Conservation (phyloP, 768 basidiomycete species). For the Podaxis sp. region DNA sequence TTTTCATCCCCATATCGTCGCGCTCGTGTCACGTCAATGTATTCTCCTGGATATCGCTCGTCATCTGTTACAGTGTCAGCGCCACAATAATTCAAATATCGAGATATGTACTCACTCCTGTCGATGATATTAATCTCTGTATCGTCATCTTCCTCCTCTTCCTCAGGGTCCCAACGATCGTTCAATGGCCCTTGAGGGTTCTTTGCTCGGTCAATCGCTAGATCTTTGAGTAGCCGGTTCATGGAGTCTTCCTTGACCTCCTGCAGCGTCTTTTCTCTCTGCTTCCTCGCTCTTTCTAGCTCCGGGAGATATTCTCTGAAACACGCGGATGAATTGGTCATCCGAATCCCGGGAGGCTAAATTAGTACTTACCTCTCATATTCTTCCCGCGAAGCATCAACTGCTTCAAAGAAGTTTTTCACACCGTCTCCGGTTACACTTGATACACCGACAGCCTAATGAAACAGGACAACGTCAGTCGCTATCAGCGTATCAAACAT, state of each 20-base stretch:
- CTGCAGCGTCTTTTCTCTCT: constrained; percentile 62
- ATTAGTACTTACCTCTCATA: constrained; percentile 72
- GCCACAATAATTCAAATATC: constrained; percentile 1
- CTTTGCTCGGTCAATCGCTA: constrained; percentile 66
- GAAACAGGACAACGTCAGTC: constrained; percentile 4
- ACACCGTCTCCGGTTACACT: constrained; percentile 96
- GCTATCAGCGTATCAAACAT: not conserved
- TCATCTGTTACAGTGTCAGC: constrained; percentile 47
- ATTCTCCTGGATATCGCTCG: constrained; percentile 70
- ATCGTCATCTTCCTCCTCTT: constrained; percentile 54
- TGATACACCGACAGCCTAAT: constrained; percentile 90
- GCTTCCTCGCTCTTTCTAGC: constrained; percentile 66
- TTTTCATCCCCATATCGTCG: constrained; percentile 53
- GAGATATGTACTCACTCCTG: constrained; percentile 50
- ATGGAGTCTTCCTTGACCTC: constrained; percentile 76
- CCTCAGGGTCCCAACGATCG: constrained; percentile 66
- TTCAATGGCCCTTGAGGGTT: constrained; percentile 56
- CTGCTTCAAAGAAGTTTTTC: constrained; percentile 87
- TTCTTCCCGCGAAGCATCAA: constrained; percentile 83
- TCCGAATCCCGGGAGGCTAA: not conserved
- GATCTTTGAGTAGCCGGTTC: constrained; percentile 75
- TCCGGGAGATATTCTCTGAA: constrained; percentile 90
- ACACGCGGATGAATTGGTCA: constrained; percentile 2
- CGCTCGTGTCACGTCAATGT: constrained; percentile 70
- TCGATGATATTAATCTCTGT: constrained; percentile 64